Percentiles rank a stretch among this genome's conserved stretches.
Conservation (phyloP, 306 rosid species). For the Pueraria montana region DNA sequence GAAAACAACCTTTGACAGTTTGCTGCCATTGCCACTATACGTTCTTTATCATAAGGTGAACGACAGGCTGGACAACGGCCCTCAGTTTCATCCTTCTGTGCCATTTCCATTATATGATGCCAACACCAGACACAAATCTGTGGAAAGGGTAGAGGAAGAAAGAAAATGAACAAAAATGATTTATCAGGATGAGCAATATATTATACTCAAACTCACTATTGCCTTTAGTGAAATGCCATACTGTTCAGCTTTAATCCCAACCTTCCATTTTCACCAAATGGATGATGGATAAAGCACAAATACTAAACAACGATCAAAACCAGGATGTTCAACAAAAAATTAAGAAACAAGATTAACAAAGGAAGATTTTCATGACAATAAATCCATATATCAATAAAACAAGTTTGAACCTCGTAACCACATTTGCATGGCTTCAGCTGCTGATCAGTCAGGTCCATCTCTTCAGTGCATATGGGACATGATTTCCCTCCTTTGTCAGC, state of each 20-base stretch:
- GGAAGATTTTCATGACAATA: background rate
- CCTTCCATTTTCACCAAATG: constrained; percentile 15
- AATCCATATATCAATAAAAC: constrained; percentile 3
- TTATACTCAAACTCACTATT: background rate
- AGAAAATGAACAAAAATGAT: constrained; percentile 7
- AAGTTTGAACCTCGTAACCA: constrained; percentile 62
- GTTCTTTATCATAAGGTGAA: constrained; percentile 60
- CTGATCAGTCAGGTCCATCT: constrained; percentile 71
- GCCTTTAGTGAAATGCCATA: constrained; percentile 1
- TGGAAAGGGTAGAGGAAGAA: constrained; percentile 18
- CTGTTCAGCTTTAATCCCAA: constrained; percentile 24
- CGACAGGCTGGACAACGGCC: constrained; percentile 72
- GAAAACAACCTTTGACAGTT: constrained; percentile 64
- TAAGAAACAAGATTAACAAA: constrained; percentile 3
- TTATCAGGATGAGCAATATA: background rate
- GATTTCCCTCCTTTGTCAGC: constrained; percentile 58
- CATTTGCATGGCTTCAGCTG: constrained; percentile 71
- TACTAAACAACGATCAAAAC: constrained; percentile 32
- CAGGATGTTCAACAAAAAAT: constrained; percentile 18
- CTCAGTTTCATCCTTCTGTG: constrained; percentile 60
- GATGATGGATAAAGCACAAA: constrained; percentile 9
- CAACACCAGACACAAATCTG: constrained; percentile 72
- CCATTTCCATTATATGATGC: constrained; percentile 71
- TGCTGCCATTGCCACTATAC: constrained; percentile 63
- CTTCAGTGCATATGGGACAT: constrained; percentile 69